phyloP scores from a whole-genome alignment of 2,329 filamentous ascomycete species.

The Fusarium sacchari region DNA sequence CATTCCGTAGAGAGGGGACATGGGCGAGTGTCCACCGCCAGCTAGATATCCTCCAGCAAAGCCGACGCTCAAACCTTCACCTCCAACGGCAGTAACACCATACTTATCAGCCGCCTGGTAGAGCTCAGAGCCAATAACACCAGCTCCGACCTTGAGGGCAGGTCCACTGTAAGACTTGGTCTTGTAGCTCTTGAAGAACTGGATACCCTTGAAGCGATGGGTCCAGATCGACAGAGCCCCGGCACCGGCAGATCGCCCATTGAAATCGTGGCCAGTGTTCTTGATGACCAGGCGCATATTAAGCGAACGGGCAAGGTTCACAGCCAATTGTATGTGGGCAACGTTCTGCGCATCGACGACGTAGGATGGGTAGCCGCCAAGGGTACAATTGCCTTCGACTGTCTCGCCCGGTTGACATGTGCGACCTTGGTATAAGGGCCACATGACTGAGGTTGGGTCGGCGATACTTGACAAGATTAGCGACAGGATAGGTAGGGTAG shows the following conservation, averaged over 20 bases:
- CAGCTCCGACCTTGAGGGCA: conserved; percentile 65
- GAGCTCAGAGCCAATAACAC: conserved; percentile 63
- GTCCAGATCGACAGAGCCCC: conserved; percentile 68
- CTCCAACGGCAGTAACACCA: conserved; percentile 61
- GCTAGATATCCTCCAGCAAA: conserved; percentile 36
- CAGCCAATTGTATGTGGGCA: conserved; percentile 56
- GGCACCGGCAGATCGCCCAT: conserved; percentile 65
- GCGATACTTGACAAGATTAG: conserved; percentile 39
- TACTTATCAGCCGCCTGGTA: conserved; percentile 61
- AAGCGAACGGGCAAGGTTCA: conserved; percentile 57
- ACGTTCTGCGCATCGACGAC: conserved; percentile 54
- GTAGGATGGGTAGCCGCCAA: conserved; percentile 56
- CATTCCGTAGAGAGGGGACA: conserved; percentile 32
- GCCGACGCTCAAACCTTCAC: conserved; percentile 54
- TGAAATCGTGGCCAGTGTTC: conserved; percentile 61
- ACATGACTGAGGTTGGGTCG: conserved; percentile 55
- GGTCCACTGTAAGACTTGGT: conserved; percentile 52
- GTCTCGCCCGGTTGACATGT: conserved; percentile 49
- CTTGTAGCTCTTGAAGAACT: conserved; percentile 35
- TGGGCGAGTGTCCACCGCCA: conserved; percentile 36
- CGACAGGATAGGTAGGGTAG: rapidly evolving
- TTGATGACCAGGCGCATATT: conserved; percentile 59
- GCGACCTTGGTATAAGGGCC: conserved; percentile 51
- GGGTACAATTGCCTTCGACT: conserved; percentile 43
- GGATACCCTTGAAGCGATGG: conserved; percentile 60